Percentiles rank a stretch among this genome's conserved stretches.
Evolutionary conservation across 1,284 basidiomycete genomes (phyloP).

Genomic region (Pholiota adiposa): DNA sequence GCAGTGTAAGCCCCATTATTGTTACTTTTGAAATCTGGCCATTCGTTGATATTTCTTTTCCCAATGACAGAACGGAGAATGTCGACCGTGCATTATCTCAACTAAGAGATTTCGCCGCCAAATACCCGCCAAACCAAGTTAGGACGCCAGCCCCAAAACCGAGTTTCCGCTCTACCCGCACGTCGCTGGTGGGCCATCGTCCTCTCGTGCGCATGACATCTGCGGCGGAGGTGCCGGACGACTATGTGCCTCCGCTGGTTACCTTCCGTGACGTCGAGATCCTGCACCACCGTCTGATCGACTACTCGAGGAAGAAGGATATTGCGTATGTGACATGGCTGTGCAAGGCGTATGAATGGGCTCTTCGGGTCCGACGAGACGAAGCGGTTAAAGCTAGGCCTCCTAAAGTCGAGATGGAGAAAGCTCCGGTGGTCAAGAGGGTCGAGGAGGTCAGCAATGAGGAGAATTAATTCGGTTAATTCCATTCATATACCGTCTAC

Average conservation of each 20-base stretch:
- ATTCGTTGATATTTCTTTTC: slow-evolving; percentile 6
- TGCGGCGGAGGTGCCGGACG: slow-evolving; percentile 59
- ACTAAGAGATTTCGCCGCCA: slow-evolving; percentile 57
- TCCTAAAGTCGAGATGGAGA: background rate
- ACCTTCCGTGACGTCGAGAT: slow-evolving; percentile 68
- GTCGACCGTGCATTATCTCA: slow-evolving; percentile 55
- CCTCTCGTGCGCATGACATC: slow-evolving; percentile 71
- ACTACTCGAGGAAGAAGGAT: slow-evolving; percentile 42
- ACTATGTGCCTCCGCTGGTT: slow-evolving; percentile 69
- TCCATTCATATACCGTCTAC: background rate
- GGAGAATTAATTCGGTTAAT: background rate
- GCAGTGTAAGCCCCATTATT: slow-evolving; percentile 51
- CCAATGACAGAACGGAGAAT: slow-evolving; percentile 48
- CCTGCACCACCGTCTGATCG: slow-evolving; percentile 66
- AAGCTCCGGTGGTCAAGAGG: background rate
- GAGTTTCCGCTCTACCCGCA: slow-evolving; percentile 56
- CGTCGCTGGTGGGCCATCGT: slow-evolving; percentile 49
- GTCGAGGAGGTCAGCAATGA: background rate
- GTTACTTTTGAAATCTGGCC: background rate
- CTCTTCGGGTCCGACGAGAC: slow-evolving; percentile 61
- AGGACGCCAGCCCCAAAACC: slow-evolving; percentile 43
- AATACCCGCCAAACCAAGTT: slow-evolving; percentile 59
- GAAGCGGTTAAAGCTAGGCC: slow-evolving; percentile 38
- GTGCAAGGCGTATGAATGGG: slow-evolving; percentile 68
- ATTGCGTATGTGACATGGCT: slow-evolving; percentile 69